A percentile compares a stretch with the other conserved stretches of the same genome.
These are phyloP conservation scores for Yarrowia sp. DNA, from an alignment of 805 yeast species.

Conservation along the genomic window DNA sequence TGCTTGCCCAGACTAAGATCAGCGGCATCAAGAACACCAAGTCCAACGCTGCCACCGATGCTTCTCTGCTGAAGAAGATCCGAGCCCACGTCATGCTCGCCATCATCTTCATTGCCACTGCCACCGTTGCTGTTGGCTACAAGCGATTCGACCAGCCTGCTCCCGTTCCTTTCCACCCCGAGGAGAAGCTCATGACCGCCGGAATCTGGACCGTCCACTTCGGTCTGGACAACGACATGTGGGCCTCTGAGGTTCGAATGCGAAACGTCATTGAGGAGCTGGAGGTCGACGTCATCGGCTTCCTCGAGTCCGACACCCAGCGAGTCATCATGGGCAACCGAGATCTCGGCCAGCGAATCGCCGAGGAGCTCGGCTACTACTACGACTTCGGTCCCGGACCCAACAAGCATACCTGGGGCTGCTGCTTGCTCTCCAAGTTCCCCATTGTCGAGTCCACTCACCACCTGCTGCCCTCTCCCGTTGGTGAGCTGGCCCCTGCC, in stretches of 20 bases:
- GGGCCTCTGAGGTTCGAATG: conserved; percentile 95
- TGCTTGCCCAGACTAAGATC: conserved; percentile 37
- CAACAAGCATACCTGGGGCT: conserved; percentile 97
- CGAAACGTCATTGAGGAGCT: conserved; percentile 75
- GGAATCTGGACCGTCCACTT: conserved; percentile 99
- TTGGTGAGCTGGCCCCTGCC: conserved; percentile 97
- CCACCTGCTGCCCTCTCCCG: conserved; percentile 92
- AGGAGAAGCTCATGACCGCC: conserved; percentile 75
- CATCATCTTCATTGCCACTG: conserved; percentile 44
- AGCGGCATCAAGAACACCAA: conserved; percentile 6
- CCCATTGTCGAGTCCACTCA: conserved; percentile 90
- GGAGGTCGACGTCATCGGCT: conserved; percentile 86
- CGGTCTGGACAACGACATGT: conserved; percentile 95
- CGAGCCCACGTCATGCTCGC: conserved; percentile 33
- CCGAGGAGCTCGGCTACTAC: conserved; percentile 91
- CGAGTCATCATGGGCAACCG: conserved; percentile 92
- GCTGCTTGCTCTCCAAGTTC: conserved; percentile 86
- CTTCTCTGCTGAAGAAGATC: conserved; percentile 33
- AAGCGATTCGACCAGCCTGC: conserved; percentile 57
- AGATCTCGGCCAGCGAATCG: conserved; percentile 85
- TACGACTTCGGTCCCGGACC: conserved; percentile 98
- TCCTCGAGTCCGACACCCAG: conserved; percentile 91
- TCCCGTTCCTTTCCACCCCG: conserved; percentile 67
- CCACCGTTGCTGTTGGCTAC: conserved; percentile 54
- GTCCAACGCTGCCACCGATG: conserved; percentile 28